Percentiles rank a stretch among this genome's conserved stretches.
Conservation (phyloP, 2,329 filamentous ascomycete genomes). For the Tolypocladium paradoxum region DNA sequence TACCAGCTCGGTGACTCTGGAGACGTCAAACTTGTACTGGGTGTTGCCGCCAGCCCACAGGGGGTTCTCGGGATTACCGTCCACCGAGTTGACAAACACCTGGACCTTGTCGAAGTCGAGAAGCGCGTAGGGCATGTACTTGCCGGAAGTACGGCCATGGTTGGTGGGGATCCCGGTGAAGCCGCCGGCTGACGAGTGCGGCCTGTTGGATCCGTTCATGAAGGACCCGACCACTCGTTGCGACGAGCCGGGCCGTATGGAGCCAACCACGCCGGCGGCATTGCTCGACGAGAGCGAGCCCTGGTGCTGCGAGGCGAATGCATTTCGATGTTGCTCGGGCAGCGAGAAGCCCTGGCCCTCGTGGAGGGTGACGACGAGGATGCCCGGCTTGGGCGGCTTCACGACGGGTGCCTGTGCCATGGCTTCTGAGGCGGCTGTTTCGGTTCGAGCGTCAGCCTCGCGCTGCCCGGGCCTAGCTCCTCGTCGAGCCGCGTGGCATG, state of each 20-base stretch:
- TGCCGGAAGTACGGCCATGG: conserved; percentile 90
- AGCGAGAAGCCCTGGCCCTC: conserved; percentile 85
- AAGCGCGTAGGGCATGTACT: conserved; percentile 92
- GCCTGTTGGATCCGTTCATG: conserved; percentile 50
- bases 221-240: conserved; percentile 52
- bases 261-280: conserved; percentile 33
- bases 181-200: conserved; percentile 74
- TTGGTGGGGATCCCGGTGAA: conserved; percentile 84
- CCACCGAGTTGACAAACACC: conserved; percentile 95
- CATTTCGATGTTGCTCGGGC: conserved; percentile 76
- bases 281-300: conserved; percentile 62
- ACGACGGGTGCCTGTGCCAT: conserved; percentile 61
- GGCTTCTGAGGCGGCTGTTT: conserved; percentile 68
- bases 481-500: background rate
- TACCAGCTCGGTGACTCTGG: conserved; percentile 79
- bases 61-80: conserved; percentile 86
- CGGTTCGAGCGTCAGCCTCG: conserved; percentile 3
- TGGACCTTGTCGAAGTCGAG: conserved; percentile 98
- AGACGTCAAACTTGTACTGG: conserved; percentile 99
- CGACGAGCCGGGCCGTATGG: conserved; percentile 45
- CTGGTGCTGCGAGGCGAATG: conserved; percentile 64
- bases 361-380: conserved; percentile 92
- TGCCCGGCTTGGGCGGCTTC: conserved; percentile 74
- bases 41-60: conserved; percentile 96
- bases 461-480: background rate